phyloP scores from a whole-genome alignment of 192 early-diverging fungal species.

The Cladochytrium replicatum region DNA sequence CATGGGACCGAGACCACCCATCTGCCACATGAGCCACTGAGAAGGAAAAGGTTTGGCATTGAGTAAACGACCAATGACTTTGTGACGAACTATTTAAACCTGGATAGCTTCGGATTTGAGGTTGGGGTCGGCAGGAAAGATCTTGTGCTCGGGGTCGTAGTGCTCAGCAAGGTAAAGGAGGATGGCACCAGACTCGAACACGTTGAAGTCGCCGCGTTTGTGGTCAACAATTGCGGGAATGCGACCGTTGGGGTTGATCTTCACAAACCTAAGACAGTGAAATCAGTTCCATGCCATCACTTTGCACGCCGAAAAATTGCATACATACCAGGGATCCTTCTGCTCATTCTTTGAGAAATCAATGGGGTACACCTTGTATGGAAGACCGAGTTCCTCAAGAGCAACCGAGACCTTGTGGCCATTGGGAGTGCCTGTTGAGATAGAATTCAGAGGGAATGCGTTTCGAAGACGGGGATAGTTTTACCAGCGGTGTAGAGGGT shows the following conservation, averaged over 20 bases:
- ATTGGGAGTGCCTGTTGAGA: constrained; percentile 35
- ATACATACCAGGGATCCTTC: constrained; percentile 23
- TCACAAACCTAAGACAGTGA: too few species aligned
- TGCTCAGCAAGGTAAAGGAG: constrained; percentile 44
- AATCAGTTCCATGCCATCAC: too few species aligned
- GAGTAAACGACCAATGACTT: too few species aligned
- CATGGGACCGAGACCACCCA: constrained; percentile 30
- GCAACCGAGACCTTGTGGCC: constrained; percentile 38
- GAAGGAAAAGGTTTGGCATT: too few species aligned
- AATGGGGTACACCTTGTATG: constrained; percentile 27
- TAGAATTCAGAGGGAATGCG: not conserved
- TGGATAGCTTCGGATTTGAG: constrained; percentile 28
- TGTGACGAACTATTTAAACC: too few species aligned
- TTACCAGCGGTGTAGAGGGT: constrained; percentile 22
- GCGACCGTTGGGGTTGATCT: constrained; percentile 47
- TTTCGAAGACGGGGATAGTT: not conserved
- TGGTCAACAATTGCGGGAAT: constrained; percentile 45
- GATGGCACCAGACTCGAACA: constrained; percentile 52
- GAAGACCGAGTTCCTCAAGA: constrained; percentile 40
- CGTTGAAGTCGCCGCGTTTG: constrained; percentile 32
- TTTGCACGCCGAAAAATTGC: constrained; percentile 7
- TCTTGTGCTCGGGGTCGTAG: constrained; percentile 36
- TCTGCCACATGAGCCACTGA: constrained; percentile 49
- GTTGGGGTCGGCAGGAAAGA: constrained; percentile 34
- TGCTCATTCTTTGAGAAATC: constrained; percentile 33